Percentiles rank a stretch among this genome's conserved stretches.
These are phyloP conservation scores for Kazachstania psychrophila DNA, from an alignment of 805 yeast species.

Conservation along the genomic window DNA sequence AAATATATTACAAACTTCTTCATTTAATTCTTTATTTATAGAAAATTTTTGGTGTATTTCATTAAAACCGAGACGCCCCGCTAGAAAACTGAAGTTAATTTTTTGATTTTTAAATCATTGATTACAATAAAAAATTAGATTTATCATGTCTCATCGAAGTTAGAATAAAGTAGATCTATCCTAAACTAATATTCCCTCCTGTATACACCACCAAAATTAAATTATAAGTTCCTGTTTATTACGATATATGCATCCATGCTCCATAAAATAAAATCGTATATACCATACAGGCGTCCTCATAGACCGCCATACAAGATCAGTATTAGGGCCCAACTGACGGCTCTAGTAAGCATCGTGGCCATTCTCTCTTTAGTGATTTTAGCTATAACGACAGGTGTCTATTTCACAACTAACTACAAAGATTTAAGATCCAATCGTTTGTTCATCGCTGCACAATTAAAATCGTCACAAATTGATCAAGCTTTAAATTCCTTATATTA, in stretches of 20 bases:
- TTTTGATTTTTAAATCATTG: too few species aligned
- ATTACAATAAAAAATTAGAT: too few species aligned
- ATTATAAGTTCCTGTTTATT: too few species aligned
- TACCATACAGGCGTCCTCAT: conserved; percentile 1
- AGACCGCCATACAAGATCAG: conserved; percentile 45
- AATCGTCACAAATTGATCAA: conserved; percentile 71
- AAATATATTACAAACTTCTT: too few species aligned
- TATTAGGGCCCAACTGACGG: conserved; percentile 65
- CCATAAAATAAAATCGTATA: background rate
- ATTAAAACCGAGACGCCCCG: too few species aligned
- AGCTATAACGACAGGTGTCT: conserved; percentile 68
- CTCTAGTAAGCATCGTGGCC: conserved; percentile 60
- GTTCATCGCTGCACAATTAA: conserved; percentile 69
- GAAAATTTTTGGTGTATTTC: too few species aligned
- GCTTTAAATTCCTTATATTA: conserved; percentile 52
- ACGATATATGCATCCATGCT: background rate
- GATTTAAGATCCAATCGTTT: conserved; percentile 60
- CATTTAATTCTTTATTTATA: too few species aligned
- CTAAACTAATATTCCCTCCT: too few species aligned
- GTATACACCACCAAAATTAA: too few species aligned
- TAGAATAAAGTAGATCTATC: too few species aligned
- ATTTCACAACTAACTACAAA: conserved; percentile 56
- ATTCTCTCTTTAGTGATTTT: conserved; percentile 59
- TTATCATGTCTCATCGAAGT: too few species aligned
- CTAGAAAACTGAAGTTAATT: too few species aligned